Base-by-base conservation (phyloP, 352 stramenopile species). In the Pythium vanterpoolii region DNA sequence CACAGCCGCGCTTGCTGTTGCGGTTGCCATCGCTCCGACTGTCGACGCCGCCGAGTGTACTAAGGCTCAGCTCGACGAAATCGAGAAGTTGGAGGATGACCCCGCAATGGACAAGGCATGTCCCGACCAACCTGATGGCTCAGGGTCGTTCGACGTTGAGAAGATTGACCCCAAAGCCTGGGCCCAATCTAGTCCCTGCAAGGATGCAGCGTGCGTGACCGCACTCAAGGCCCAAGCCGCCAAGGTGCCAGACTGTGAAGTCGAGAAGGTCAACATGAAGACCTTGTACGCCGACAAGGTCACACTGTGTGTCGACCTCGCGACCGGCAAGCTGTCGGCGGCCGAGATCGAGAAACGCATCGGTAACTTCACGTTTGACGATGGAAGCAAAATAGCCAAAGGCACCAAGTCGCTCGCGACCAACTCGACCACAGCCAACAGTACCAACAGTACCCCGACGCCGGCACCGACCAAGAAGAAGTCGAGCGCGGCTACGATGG, bases 321-420 rank as follows among this genome's bases (percentile, higher is more conserved):
- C 45, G 24, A 52, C 26, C 26, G 45, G 45, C 45, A 52, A 52
- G 45, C 45, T 52, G 26, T 27, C 45, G 45, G 45, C 27, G 3
- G 45, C 26, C 26, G 45, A 52, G 45, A 52, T 52, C 26, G 45
- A 52, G 27, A 52, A 52, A n/a, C 45, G 45, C 26, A 23, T 52
- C 16, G 45, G 26, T 6, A 52, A 52, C 45, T 19, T 52, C 7
- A 52, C n/a, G n/a, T n/a, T 27, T 8, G 23, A 31, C 23, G 44
- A 34, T 11, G 31, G 19, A n/a, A n/a, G n/a, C n/a, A n/a, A n/a
- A n/a, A n/a, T n/a, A n/a, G n/a, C n/a, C n/a, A n/a, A n/a, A n/a
- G n/a, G n/a, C n/a, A n/a, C n/a, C n/a, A n/a, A n/a, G n/a, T n/a
- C n/a, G 24, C 23, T 19, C 6, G 24, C 27, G 27, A 40, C 46